Conservation (phyloP, 495 filamentous ascomycete species). For the Collariella sp. region DNA sequence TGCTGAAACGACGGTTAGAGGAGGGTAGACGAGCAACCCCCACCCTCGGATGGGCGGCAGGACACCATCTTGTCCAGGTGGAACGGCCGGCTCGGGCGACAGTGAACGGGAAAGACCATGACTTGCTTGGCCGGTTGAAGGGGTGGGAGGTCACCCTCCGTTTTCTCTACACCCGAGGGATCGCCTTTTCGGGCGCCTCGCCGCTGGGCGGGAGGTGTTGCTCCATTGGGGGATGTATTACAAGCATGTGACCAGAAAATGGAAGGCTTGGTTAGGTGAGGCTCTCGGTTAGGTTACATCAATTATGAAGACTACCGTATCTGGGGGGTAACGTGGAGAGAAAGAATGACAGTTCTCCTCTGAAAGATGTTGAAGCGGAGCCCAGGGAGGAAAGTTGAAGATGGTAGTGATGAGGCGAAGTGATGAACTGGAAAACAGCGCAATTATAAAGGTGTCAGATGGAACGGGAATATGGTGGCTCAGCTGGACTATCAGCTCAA, state of each 20-base stretch:
- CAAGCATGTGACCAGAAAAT: slow-evolving; percentile 3
- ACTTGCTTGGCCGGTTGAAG: neutral
- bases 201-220: neutral
- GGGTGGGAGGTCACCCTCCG: neutral
- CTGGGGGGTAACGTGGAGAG: neutral
- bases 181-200: neutral
- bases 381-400: neutral
- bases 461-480: no score
- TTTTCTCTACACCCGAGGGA: neutral
- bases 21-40: no score
- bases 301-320: neutral
- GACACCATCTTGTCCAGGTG: neutral
- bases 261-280: neutral
- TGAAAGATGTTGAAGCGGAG: neutral
- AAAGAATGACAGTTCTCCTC: neutral
- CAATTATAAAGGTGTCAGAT: no score
- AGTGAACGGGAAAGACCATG: neutral
- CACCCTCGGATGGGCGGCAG: neutral
- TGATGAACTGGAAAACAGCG: no score
- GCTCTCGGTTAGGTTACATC: slow-evolving; percentile 5
- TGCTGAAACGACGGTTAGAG: no score
- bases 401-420: no score
- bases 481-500: no score
- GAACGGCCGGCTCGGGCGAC: neutral
- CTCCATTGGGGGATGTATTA: slow-evolving; percentile 4